Percentiles rank a stretch among this genome's conserved stretches.
These are phyloP conservation scores for Phaeotremella skinneri DNA, from an alignment of 768 basidiomycete genomes.

Conservation along the genomic window DNA sequence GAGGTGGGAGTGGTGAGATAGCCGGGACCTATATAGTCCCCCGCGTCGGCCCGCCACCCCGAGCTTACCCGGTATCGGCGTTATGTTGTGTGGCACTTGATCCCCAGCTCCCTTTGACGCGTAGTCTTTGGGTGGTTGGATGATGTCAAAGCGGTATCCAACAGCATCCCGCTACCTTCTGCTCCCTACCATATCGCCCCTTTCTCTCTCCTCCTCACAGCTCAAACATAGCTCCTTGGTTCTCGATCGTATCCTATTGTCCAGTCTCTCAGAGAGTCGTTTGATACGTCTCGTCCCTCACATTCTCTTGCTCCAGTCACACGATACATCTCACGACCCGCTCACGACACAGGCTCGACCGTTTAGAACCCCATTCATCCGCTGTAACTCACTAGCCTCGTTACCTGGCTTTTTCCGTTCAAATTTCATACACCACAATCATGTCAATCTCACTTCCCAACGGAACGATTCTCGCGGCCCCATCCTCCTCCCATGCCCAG, in stretches of 20 bases:
- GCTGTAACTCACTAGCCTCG: not conserved
- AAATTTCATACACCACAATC: slow-evolving; percentile 2
- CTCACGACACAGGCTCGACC: slow-evolving; percentile 1
- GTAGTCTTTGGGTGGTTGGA: too few relatives aligned
- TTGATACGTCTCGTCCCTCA: slow-evolving; percentile 3
- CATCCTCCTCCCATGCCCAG: slow-evolving; percentile 26
- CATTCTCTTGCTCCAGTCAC: slow-evolving; percentile 1
- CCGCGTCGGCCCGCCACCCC: not conserved
- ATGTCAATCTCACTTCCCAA: slow-evolving; percentile 50
- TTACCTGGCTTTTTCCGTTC: not conserved
- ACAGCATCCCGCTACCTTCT: too few relatives aligned
- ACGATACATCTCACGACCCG: not conserved
- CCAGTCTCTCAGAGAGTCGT: not conserved
- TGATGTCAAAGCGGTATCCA: not conserved
- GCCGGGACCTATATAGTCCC: too few relatives aligned
- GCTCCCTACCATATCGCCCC: not conserved
- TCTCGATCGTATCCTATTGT: not conserved
- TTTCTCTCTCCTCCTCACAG: not conserved
- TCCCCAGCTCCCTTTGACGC: slow-evolving; percentile 6
- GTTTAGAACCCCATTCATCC: slow-evolving; percentile 11
- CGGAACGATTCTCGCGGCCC: slow-evolving; percentile 43
- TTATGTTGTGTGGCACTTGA: slow-evolving; percentile 2
- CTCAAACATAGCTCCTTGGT: not conserved
- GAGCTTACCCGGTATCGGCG: slow-evolving; percentile 6
- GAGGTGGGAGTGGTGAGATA: slow-evolving; percentile 2